Evolutionary conservation across 2,329 filamentous ascomycete genomes (phyloP), one percentile per base, ranked within the genome.

Genomic region (Talaromyces pinophilus): DNA sequence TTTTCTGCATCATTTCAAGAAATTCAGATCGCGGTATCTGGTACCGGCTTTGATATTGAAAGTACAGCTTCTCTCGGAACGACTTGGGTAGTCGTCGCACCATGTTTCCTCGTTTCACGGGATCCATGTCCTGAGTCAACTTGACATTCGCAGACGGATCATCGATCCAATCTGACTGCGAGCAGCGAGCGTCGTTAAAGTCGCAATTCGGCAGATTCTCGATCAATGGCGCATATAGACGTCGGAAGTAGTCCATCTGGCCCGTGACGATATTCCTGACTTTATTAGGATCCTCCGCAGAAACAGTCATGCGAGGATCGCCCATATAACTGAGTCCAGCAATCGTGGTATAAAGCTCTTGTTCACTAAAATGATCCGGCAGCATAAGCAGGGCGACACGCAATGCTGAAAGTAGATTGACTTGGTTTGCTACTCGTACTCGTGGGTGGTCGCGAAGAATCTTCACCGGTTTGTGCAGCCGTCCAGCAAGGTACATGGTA

Each of bases 391-490:
- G 85, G 0, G 95, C 92, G 3, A 93, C 94, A 66, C 95, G 91
- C 5, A 98, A 84, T 2, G 96, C 96, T 8, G 94, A 94, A 52
- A 98, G 86, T 19, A 99, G 86, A 77, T 99, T 99, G 78, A 96
- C 90, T 79, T 99, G 95, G 78, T 99, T 98, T 4, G 94, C 92
- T 38, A 98, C 87, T 38, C 95, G 92, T 48, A 99, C 93, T 60
- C 89, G 89, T 0, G 95, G 92, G 74, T 99, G 92, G 76, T 99
- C 95, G 61, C 93, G 90, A 19, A 99, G 86, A 71, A 99, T 98
- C 82, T 99, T 98, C 79, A 97, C 95, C 1, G 95, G 95, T 77
- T 99, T 99, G 70, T 99, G 95, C 62, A 99, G 85, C 40, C 95
- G 91, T 3, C 95, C 95, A 5, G 96, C 95, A n/a, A 99, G 86